Evolutionary conservation across 1,284 basidiomycete genomes (phyloP).

Genomic region (Earliella scabrosa): DNA sequence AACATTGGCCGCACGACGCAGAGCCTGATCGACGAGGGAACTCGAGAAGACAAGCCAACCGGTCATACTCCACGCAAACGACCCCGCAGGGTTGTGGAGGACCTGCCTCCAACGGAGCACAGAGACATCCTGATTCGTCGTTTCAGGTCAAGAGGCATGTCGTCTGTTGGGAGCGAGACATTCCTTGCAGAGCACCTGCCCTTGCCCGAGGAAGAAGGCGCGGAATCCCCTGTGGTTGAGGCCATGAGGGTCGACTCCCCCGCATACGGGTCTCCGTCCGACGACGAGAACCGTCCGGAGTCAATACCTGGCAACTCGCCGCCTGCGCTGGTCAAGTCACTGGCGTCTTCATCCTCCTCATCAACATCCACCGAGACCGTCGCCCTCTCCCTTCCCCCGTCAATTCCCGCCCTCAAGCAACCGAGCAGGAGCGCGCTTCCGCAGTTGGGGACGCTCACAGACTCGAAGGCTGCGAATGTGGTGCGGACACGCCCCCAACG

Average conservation of each 20-base stretch:
- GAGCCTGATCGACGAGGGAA: slow-evolving; percentile 60
- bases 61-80: slow-evolving; percentile 77
- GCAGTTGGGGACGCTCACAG: slow-evolving; percentile 37
- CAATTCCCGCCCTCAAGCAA: slow-evolving; percentile 24
- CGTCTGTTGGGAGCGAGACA: slow-evolving; percentile 38
- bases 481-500: slow-evolving; percentile 22
- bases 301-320: slow-evolving; percentile 20
- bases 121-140: slow-evolving; percentile 60
- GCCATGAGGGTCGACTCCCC: slow-evolving; percentile 24
- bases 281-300: slow-evolving; percentile 23
- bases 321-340: slow-evolving; percentile 22
- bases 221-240: slow-evolving; percentile 12
- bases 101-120: slow-evolving; percentile 69
- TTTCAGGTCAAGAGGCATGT: slow-evolving; percentile 45
- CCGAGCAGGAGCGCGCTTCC: slow-evolving; percentile 27
- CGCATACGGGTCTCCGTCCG: slow-evolving; percentile 22
- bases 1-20: slow-evolving; percentile 54
- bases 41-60: slow-evolving; percentile 63
- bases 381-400: slow-evolving; percentile 15
- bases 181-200: slow-evolving; percentile 37
- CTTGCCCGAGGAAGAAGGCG: slow-evolving; percentile 24
- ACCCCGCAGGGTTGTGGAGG: slow-evolving; percentile 64
- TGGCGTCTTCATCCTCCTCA: slow-evolving; percentile 41
- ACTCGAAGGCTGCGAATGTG: slow-evolving; percentile 39
- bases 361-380: slow-evolving; percentile 35